Conservation (phyloP, 352 stramenopile genomes). For the Pilasporangium apinafurcum region DNA sequence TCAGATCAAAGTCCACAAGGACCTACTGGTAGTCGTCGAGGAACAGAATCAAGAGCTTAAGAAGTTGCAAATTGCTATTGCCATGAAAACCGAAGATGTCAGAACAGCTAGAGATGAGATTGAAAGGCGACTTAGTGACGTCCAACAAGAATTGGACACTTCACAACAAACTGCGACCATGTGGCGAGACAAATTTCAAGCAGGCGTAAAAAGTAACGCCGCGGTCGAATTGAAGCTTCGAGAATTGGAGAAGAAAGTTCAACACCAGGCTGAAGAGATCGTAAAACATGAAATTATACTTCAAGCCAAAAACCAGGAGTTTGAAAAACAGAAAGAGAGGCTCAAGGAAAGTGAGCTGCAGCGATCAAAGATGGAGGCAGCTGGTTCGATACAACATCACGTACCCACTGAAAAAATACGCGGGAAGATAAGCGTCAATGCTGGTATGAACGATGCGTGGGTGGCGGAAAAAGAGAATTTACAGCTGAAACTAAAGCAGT, state of each 20-base stretch:
- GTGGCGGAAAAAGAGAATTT: slow-evolving; percentile 33
- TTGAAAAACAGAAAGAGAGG: slow-evolving; percentile 32
- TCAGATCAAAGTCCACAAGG: slow-evolving; percentile 35
- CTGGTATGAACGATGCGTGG: slow-evolving; percentile 11
- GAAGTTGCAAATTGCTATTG: slow-evolving; percentile 33
- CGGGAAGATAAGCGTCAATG: slow-evolving; percentile 10
- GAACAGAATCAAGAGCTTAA: slow-evolving; percentile 55
- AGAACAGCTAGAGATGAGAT: slow-evolving; percentile 25
- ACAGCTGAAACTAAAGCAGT: slow-evolving; percentile 24
- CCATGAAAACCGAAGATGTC: slow-evolving; percentile 39
- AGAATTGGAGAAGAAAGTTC: slow-evolving; percentile 42
- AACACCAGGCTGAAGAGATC: slow-evolving; percentile 40
- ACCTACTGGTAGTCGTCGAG: slow-evolving; percentile 31
- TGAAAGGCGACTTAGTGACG: slow-evolving; percentile 15
- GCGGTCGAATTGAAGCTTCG: slow-evolving; percentile 21
- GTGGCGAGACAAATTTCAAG: slow-evolving; percentile 56
- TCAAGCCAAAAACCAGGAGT: slow-evolving; percentile 39
- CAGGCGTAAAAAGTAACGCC: slow-evolving; percentile 20
- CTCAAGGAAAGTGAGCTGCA: slow-evolving; percentile 42
- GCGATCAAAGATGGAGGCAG: slow-evolving; percentile 23
- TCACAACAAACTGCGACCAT: slow-evolving; percentile 25
- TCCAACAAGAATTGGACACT: slow-evolving; percentile 29
- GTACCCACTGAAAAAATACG: slow-evolving; percentile 17
- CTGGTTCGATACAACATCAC: slow-evolving; percentile 12
- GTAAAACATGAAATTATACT: slow-evolving; percentile 58